These are phyloP conservation scores for Odonthalia washingtoniensis DNA, from an alignment of 31 red algal genomes.

Conservation along the genomic window DNA sequence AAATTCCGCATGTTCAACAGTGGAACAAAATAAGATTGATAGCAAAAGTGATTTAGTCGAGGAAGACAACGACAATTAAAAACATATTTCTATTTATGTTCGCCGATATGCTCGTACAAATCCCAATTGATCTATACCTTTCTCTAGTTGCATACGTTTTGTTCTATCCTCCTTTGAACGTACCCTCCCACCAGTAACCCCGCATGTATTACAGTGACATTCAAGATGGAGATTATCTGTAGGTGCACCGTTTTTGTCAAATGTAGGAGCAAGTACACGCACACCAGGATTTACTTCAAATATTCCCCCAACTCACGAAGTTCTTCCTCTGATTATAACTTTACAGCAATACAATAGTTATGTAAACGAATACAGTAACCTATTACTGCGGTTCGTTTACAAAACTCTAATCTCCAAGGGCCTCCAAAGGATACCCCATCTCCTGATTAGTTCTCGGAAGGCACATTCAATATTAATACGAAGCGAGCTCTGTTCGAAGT, in stretches of 20 bases:
- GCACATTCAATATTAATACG: too few relatives aligned
- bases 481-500: too few relatives aligned
- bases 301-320: neutral
- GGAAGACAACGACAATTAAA: neutral
- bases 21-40: neutral
- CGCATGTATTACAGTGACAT: neutral
- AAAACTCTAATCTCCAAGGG: neutral
- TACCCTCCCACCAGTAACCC: neutral
- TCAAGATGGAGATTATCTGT: neutral
- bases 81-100: neutral
- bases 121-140: neutral
- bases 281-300: neutral
- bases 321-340: neutral
- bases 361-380: neutral
- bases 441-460: neutral
- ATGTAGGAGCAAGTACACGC: neutral
- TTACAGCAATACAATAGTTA: neutral
- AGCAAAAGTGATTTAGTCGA: neutral
- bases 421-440: neutral
- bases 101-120: neutral
- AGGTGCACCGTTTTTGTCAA: neutral
- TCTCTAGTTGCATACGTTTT: neutral
- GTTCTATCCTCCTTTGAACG: neutral
- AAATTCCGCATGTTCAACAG: too few relatives aligned
- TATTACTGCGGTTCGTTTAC: neutral